phyloP scores from a whole-genome alignment of 2,329 filamentous ascomycete species.

The Aplosporella prunicola region DNA sequence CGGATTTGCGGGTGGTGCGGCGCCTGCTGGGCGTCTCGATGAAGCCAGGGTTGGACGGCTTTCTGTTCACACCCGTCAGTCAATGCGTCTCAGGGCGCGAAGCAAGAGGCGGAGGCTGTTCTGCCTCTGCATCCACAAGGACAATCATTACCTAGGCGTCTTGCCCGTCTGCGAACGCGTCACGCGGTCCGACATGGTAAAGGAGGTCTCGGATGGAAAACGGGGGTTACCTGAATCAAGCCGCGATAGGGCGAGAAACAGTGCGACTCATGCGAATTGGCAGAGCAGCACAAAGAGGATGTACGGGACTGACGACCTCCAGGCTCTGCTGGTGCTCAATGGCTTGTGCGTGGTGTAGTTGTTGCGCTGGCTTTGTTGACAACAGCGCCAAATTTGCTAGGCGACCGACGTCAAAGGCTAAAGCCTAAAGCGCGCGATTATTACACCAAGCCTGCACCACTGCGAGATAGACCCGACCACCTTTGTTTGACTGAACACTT shows the following conservation, averaged over 20 bases:
- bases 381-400: constrained; percentile 6
- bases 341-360: constrained; percentile 1
- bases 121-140: neutral
- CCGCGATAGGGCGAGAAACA: no score
- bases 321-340: constrained; percentile 7
- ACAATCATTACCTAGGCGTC: constrained; percentile 34
- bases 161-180: constrained; percentile 41
- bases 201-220: constrained; percentile 3
- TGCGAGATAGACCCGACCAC: no score
- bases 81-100: neutral
- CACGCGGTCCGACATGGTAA: constrained; percentile 29
- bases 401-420: constrained; percentile 5
- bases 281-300: neutral
- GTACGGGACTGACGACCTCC: constrained; percentile 6
- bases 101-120: neutral
- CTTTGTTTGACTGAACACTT: no score
- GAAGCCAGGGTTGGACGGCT: constrained; percentile 35
- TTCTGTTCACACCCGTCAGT: constrained; percentile 19
- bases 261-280: no score
- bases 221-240: no score
- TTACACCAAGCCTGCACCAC: neutral
- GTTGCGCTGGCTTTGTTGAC: constrained; percentile 5
- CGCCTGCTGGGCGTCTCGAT: constrained; percentile 40
- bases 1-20: constrained; percentile 36
- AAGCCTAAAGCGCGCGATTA: constrained; percentile 1